Evolutionary conservation across 192 early-diverging fungal species (phyloP), one percentile per base, ranked within the genome.

Genomic region (Linnemannia elongata): DNA sequence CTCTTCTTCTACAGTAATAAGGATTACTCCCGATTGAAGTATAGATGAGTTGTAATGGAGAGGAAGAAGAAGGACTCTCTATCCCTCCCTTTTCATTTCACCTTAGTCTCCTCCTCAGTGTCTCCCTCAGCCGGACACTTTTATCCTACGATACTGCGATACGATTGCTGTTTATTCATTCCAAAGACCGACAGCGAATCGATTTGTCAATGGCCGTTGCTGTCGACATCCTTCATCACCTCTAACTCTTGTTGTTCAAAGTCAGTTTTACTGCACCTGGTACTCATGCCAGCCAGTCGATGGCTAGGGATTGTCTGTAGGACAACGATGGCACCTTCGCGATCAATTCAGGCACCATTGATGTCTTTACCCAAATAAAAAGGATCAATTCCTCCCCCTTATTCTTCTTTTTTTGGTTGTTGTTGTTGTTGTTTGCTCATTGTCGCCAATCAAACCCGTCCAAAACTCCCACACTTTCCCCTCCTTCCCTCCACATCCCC

Each of bases 391-490:
- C 39, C 70, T 42, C 9, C 41, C 9, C 55, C 54, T 20, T 6
- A 30, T 57, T 39, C 39, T 35, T 75, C 20, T 57, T 72, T 54
- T n/a, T 52, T 24, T 73, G n/a, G n/a, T 22, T 63, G 36, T 10
- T 78, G 27, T 35, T 36, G 15, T 47, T 60, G 39, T 42, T 44
- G 70, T 39, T 42, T 52, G 66, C 33, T 24, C 44, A 4, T 78
- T 78, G 77, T 45, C 52, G 55, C 78, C 78, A 80, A 72, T 73
- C 71, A 80, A 42, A 36, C 38, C 10, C 30, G 20, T n/a, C 54
- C 60, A 30, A 44, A 66, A 73, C 18, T 63, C 78, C 55, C 54
- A 74, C 52, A 73, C 35, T 41, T 24, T 24, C 54, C 24, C 24
- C 33, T 15, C 49, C 66, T 30, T 35, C 27, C 47, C 39, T 38